These are phyloP conservation scores for Dothistroma septosporum DNA, from an alignment of 2,329 filamentous ascomycete genomes.

Conservation along the genomic window DNA sequence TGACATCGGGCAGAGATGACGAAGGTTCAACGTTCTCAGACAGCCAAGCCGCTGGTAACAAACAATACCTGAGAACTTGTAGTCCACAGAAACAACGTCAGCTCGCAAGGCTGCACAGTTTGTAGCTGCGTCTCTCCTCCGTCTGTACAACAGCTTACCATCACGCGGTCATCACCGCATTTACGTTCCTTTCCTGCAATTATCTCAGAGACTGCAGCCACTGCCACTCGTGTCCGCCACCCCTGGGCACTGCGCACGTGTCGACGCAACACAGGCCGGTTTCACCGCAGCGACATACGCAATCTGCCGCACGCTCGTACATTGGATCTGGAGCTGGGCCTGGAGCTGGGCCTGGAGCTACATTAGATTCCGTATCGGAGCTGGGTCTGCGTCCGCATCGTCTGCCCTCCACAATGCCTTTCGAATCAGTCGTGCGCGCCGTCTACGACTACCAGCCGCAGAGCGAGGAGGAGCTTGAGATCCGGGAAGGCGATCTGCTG, in stretches of 20 bases:
- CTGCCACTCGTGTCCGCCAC: not conserved
- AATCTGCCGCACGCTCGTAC: not conserved
- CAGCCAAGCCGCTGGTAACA: too few species aligned
- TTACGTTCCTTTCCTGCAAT: not conserved
- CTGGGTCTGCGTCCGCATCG: not conserved
- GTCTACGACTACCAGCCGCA: conserved; percentile 91
- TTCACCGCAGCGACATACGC: not conserved
- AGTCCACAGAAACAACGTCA: not conserved
- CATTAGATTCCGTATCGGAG: not conserved
- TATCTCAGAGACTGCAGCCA: not conserved
- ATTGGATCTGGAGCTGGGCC: not conserved
- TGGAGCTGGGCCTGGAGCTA: not conserved
- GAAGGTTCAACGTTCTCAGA: too few species aligned
- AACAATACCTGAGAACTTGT: too few species aligned
- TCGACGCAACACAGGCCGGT: not conserved
- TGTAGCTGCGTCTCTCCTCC: not conserved
- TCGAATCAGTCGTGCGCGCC: conserved; percentile 84
- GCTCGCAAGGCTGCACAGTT: not conserved
- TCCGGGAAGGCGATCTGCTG: conserved; percentile 80
- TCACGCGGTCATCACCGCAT: not conserved
- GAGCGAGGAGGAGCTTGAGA: conserved; percentile 76
- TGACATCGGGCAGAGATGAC: not conserved
- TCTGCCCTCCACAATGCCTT: conserved; percentile 62
- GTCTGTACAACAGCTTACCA: not conserved
- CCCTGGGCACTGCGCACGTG: not conserved